These are phyloP conservation scores for Eucalyptus microcorys DNA, from an alignment of 345 rosid species.

Conservation along the genomic window DNA sequence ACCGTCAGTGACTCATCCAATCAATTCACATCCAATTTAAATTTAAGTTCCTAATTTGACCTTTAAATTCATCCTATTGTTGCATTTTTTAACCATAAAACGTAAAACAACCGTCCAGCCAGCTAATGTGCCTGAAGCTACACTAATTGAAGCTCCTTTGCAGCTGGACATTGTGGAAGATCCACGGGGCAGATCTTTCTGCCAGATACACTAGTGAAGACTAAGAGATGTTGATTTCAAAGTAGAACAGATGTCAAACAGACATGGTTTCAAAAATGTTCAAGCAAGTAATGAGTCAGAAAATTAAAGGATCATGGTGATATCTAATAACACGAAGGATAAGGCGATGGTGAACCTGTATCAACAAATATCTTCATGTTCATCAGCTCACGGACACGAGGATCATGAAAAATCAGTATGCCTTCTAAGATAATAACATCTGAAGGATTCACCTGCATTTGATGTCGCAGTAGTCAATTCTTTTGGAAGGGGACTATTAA, in stretches of 20 bases:
- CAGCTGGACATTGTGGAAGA: not conserved
- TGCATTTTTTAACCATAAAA: not conserved
- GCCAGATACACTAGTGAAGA: not conserved
- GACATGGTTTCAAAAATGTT: not conserved
- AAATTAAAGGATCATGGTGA: not conserved
- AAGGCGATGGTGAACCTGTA: conserved; percentile 47
- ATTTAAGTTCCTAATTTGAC: not conserved
- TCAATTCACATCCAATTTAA: not conserved
- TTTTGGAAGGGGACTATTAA: not conserved
- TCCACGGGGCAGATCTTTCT: not conserved
- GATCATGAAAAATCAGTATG: conserved; percentile 87
- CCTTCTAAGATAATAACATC: conserved; percentile 96
- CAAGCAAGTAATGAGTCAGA: not conserved
- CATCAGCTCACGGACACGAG: conserved; percentile 78
- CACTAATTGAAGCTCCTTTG: not conserved
- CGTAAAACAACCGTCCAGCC: not conserved
- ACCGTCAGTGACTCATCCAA: not conserved
- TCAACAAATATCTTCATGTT: conserved; percentile 98
- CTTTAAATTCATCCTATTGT: not conserved
- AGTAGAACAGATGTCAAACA: not conserved
- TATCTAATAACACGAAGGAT: not conserved
- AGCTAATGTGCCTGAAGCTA: not conserved
- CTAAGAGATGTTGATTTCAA: not conserved
- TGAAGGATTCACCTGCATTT: conserved; percentile 79
- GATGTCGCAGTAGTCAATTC: not conserved